phyloP scores from a whole-genome alignment of 148 eudicot genomes.

The Rhododendron vialii region DNA sequence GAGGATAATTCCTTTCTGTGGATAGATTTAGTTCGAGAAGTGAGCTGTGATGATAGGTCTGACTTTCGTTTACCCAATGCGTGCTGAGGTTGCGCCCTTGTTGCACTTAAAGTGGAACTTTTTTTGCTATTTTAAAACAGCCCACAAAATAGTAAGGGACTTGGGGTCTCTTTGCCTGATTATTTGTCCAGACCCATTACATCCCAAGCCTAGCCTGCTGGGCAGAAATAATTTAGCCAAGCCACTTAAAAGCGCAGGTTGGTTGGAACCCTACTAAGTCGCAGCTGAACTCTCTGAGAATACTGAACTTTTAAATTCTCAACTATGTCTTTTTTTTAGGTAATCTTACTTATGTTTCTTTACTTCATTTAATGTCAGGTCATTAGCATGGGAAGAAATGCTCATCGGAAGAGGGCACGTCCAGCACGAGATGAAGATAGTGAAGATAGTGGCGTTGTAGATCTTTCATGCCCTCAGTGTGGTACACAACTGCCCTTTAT shows the following conservation, averaged over 20 bases:
- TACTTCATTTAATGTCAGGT: conserved; percentile 39
- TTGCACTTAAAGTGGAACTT: not conserved
- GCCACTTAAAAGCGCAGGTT: not conserved
- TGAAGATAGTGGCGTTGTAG: conserved; percentile 31
- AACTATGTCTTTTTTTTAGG: not conserved
- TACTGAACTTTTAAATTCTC: not conserved
- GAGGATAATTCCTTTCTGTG: not conserved
- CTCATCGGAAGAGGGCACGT: conserved; percentile 56
- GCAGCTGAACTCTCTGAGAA: not conserved
- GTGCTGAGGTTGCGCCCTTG: not conserved
- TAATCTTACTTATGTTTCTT: not conserved
- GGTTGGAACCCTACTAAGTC: not conserved
- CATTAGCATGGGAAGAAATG: conserved; percentile 39
- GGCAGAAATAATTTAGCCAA: not conserved
- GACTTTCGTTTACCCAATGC: not conserved
- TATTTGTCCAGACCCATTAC: not conserved
- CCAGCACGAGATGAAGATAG: conserved; percentile 33
- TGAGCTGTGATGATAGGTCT: not conserved
- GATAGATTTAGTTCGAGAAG: not conserved
- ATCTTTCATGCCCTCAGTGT: conserved; percentile 75
- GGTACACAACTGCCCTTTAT: conserved; percentile 37
- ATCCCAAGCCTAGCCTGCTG: not conserved
- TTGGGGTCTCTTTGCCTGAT: not conserved
- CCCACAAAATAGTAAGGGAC: not conserved
- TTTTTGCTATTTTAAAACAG: not conserved